phyloP scores from a whole-genome alignment of 495 filamentous ascomycete genomes.

The Rostrohypoxylon terebratum region DNA sequence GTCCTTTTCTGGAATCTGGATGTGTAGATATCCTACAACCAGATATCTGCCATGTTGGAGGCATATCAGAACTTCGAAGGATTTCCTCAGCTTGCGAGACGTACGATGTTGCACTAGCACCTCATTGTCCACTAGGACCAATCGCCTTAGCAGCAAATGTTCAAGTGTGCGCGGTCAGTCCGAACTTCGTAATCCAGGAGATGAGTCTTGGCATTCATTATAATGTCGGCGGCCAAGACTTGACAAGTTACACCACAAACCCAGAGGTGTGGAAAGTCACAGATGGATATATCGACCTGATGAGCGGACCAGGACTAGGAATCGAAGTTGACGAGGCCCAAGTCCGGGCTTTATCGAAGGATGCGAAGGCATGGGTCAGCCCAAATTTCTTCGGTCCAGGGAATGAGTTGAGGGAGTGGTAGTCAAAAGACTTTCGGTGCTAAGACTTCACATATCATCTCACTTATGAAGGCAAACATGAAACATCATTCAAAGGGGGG shows the following conservation, averaged over 20 bases:
- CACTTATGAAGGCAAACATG: neutral
- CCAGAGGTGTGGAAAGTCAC: constrained; percentile 71
- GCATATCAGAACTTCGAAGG: constrained; percentile 76
- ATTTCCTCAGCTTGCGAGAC: constrained; percentile 82
- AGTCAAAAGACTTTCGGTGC: neutral
- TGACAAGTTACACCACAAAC: constrained; percentile 75
- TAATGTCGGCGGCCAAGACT: constrained; percentile 73
- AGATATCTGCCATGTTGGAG: constrained; percentile 80
- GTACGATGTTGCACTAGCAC: constrained; percentile 81
- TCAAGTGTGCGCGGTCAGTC: constrained; percentile 71
- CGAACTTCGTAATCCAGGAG: constrained; percentile 85
- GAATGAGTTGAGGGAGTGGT: constrained; percentile 81
- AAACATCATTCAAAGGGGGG: neutral
- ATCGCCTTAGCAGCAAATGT: constrained; percentile 80
- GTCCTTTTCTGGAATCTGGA: constrained; percentile 75
- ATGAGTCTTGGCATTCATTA: constrained; percentile 87
- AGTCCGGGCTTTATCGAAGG: constrained; percentile 58
- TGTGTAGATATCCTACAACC: constrained; percentile 82
- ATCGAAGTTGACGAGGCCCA: constrained; percentile 80
- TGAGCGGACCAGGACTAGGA: constrained; percentile 73
- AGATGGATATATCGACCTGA: constrained; percentile 73
- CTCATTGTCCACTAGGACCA: constrained; percentile 82
- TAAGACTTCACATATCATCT: neutral
- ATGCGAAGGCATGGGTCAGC: constrained; percentile 52
- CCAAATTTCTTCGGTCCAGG: constrained; percentile 78